These are phyloP conservation scores for Desmodesmus armatus DNA, from an alignment of 139 green algal species.

Conservation along the genomic window DNA sequence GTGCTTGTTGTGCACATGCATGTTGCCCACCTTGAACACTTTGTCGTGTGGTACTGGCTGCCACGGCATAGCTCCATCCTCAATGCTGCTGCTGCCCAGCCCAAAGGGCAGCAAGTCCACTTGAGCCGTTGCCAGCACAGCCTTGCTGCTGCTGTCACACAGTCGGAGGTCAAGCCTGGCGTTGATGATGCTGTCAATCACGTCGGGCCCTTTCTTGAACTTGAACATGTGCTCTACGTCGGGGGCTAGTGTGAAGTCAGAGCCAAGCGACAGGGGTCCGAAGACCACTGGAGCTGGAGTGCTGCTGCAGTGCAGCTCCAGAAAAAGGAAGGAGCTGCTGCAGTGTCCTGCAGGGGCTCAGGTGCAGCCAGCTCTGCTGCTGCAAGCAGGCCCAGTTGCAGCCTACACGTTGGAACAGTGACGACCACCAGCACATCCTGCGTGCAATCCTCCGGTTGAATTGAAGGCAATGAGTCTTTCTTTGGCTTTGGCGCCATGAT, in stretches of 20 bases:
- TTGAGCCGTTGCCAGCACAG: slow-evolving; percentile 4
- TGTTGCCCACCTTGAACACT: background rate
- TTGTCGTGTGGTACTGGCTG: background rate
- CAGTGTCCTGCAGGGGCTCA: background rate
- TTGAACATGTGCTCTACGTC: slow-evolving; percentile 18
- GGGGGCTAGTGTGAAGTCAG: background rate
- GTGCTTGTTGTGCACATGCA: background rate
- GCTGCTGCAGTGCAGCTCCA: background rate
- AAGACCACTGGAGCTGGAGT: background rate
- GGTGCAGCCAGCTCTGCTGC: background rate
- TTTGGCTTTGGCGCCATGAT: slow-evolving; percentile 11
- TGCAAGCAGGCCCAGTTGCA: slow-evolving; percentile 23
- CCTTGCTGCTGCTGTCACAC: background rate
- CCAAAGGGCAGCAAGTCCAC: slow-evolving; percentile 41
- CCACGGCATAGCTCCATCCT: background rate
- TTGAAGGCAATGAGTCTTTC: background rate
- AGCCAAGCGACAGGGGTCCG: background rate
- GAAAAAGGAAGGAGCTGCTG: background rate
- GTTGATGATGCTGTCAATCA: slow-evolving; percentile 27
- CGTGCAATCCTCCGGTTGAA: slow-evolving; percentile 6
- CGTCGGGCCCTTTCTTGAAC: slow-evolving; percentile 20
- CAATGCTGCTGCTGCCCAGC: slow-evolving; percentile 7
- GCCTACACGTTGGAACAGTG: background rate
- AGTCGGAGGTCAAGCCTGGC: slow-evolving; percentile 3
- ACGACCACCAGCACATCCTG: slow-evolving; percentile 1